Evolutionary conservation across 768 basidiomycete genomes (phyloP), one percentile per base, ranked within the genome.

Genomic region (Tephrocybe sp.): DNA sequence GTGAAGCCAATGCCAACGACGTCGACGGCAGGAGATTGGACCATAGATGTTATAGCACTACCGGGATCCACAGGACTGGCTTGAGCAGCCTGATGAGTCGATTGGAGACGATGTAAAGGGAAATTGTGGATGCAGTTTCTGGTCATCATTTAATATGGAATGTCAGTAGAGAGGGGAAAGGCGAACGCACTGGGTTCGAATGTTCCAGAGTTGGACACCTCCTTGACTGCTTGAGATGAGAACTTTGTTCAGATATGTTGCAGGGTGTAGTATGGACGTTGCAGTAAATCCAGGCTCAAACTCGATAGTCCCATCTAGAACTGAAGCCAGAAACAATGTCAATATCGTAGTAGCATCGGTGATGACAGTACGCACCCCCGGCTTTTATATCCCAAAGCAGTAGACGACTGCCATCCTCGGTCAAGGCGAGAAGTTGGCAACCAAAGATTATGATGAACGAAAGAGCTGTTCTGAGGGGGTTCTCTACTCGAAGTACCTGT

Each of bases 211-310:
- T 54, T 97, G 90, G 61, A 98, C 70, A 37, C 70, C 73, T 3
- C 97, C 97, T 66, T 94, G 79, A 50, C 73, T 79, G 60, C 92
- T 90, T 3, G 86, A 83, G 10, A 98, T 81, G 1, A 98, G 75
- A 0, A 98, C 77, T 72, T 99, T 99, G 75, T 99, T 98, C 45
- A 99, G 68, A 68, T 98, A 98, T 11, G 97, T 98, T 1, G 93
- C 87, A 2, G 97, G 97, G 65, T 99, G 97, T 4, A 97, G 76
- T 37, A 97, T 73, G 23, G 77, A 78, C 4, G 83, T 88, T n/a
- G 95, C 95, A 1, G 85, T 87, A 67, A 98, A 98, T 17, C 80
- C 84, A 6, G 80, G 62, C 43, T 93, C 89, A 61, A 99, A 96
- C 37, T 84, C 76, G 42, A 98, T 81, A 3, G 81, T 81, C 3